Percentiles rank a stretch among this genome's conserved stretches.
Evolutionary conservation across 2,329 filamentous ascomycete species (phyloP).

Genomic region (Chrysosphaeria jannelii): DNA sequence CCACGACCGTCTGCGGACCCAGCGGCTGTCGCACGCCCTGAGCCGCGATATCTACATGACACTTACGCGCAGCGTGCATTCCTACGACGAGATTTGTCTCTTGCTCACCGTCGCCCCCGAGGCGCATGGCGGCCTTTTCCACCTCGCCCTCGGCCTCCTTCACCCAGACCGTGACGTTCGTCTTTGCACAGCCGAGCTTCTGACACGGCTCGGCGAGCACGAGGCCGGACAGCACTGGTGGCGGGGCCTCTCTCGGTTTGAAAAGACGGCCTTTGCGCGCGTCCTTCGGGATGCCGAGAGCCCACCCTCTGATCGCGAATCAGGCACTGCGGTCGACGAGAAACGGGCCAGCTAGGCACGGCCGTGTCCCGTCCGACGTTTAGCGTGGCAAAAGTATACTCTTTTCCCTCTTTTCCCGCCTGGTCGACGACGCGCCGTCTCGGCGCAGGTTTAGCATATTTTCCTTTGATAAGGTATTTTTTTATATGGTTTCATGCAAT

Average conservation of each 20-base stretch:
- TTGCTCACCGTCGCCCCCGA: slow-evolving; percentile 59
- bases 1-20: slow-evolving; percentile 63
- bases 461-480: too few species aligned
- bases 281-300: slow-evolving; percentile 37
- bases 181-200: slow-evolving; percentile 41
- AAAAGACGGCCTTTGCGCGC: slow-evolving; percentile 59
- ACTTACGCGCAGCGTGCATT: slow-evolving; percentile 41
- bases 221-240: slow-evolving; percentile 87
- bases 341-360: slow-evolving; percentile 16
- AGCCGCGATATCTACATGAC: slow-evolving; percentile 66
- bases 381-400: too few species aligned
- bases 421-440: too few species aligned
- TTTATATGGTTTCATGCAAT: too few species aligned
- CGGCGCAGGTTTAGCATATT: too few species aligned
- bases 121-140: slow-evolving; percentile 68
- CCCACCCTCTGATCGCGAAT: too few species aligned
- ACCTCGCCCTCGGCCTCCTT: slow-evolving; percentile 69
- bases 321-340: slow-evolving; percentile 7
- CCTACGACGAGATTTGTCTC: slow-evolving; percentile 64
- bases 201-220: slow-evolving; percentile 61
- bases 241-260: slow-evolving; percentile 58
- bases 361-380: slow-evolving; percentile 1
- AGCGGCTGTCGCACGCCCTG: slow-evolving; percentile 46
- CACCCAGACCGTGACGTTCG: slow-evolving; percentile 64
- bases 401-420: too few species aligned